These are phyloP conservation scores for Pleodorina starrii DNA, from an alignment of 139 green algal genomes.

Conservation along the genomic window DNA sequence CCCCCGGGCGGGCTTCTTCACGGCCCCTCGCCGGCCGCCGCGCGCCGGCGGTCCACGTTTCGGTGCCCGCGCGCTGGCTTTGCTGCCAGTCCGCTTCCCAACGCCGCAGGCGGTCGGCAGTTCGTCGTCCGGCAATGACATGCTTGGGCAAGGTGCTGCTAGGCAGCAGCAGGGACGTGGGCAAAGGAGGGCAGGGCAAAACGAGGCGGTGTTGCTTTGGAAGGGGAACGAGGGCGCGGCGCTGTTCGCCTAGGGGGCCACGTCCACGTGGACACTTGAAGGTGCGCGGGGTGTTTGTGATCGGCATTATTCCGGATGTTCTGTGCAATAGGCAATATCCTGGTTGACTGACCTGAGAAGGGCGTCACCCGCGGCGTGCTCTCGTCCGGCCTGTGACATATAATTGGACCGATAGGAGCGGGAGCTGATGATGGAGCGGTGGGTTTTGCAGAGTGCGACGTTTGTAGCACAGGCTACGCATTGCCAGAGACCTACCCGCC, in stretches of 20 bases:
- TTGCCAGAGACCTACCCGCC: conserved; percentile 27
- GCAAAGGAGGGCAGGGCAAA: background rate
- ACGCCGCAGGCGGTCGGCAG: background rate
- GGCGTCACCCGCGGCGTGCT: background rate
- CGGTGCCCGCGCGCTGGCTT: background rate
- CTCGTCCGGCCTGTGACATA: background rate
- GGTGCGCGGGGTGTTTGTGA: too few relatives aligned
- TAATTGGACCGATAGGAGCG: too few relatives aligned
- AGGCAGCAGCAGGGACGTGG: too few relatives aligned
- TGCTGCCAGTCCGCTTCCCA: background rate
- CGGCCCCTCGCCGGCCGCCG: background rate
- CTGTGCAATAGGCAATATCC: background rate
- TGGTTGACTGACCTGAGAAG: background rate
- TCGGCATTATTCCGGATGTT: too few relatives aligned
- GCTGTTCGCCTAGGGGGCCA: too few relatives aligned
- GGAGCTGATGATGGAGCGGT: too few relatives aligned
- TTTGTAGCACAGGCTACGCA: too few relatives aligned
- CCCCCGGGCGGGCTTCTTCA: too few relatives aligned
- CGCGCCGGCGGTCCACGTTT: background rate
- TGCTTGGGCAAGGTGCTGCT: background rate
- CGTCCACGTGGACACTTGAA: too few relatives aligned
- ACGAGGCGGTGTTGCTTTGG: background rate
- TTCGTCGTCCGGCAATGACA: background rate
- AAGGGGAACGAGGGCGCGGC: too few relatives aligned
- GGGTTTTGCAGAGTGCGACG: too few relatives aligned